Evolutionary conservation across 2,329 filamentous ascomycete species (phyloP).

Genomic region (Coniella vitis): DNA sequence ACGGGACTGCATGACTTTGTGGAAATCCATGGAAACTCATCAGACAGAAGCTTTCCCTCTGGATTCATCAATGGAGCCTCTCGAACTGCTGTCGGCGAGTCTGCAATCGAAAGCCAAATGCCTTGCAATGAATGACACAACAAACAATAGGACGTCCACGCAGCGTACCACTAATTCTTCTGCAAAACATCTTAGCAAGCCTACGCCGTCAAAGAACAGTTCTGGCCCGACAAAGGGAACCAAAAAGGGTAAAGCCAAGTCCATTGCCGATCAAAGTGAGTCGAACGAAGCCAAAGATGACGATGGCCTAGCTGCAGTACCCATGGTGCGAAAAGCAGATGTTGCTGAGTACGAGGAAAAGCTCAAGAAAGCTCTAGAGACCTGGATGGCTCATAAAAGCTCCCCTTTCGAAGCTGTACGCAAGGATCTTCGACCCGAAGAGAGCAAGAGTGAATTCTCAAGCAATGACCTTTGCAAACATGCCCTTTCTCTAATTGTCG

Average conservation of each 20-base stretch:
- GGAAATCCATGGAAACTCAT: slow-evolving; percentile 54
- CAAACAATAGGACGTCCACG: no score
- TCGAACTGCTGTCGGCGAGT: no score
- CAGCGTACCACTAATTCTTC: no score
- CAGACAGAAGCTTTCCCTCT: slow-evolving; percentile 46
- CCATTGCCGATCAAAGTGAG: no score
- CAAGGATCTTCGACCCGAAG: slow-evolving; percentile 33
- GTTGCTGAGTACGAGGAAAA: slow-evolving; percentile 57
- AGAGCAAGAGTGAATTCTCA: slow-evolving; percentile 3
- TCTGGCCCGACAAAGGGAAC: background rate
- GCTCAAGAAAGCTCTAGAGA: slow-evolving; percentile 51
- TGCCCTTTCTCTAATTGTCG: slow-evolving; percentile 7
- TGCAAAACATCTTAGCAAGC: no score
- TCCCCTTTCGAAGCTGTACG: slow-evolving; percentile 39
- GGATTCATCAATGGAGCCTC: slow-evolving; percentile 41
- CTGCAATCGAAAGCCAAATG: no score
- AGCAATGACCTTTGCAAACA: slow-evolving; percentile 6
- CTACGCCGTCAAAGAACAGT: background rate
- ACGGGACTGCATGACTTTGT: slow-evolving; percentile 61
- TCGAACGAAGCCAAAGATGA: no score
- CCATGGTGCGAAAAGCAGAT: slow-evolving; percentile 56
- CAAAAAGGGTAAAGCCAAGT: no score
- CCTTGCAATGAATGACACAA: no score
- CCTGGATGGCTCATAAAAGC: slow-evolving; percentile 50
- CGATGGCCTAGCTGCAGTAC: background rate